Conservation (phyloP, 2,329 filamentous ascomycete genomes). For the Epichloe sibirici region DNA sequence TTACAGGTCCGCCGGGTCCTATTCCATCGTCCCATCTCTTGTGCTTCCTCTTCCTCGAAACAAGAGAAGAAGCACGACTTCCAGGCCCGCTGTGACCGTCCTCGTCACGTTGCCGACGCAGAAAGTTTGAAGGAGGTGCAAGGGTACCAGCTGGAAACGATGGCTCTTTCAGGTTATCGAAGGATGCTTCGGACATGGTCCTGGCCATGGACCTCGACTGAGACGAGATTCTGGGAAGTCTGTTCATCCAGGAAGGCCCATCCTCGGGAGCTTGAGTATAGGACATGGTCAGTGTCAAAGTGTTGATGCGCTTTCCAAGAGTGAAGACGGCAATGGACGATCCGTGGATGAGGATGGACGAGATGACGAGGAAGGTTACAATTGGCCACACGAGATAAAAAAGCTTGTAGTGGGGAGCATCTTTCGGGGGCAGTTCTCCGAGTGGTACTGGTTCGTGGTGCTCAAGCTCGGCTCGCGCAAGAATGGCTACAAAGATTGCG, state of each 20-base stretch:
- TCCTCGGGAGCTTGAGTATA: conserved; percentile 87
- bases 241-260: conserved; percentile 88
- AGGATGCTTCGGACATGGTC: conserved; percentile 69
- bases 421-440: conserved; percentile 42
- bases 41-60: conserved; percentile 48
- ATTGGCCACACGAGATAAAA: conserved; percentile 92
- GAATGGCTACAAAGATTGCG: conserved; percentile 87
- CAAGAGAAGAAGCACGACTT: conserved; percentile 48
- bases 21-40: conserved; percentile 60
- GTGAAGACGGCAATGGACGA: conserved; percentile 98
- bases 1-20: conserved; percentile 76
- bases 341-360: conserved; percentile 89
- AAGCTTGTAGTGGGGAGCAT: conserved; percentile 50
- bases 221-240: conserved; percentile 60
- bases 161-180: conserved; percentile 48
- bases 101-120: conserved; percentile 75
- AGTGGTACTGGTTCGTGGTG: conserved; percentile 63
- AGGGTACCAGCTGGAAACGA: conserved; percentile 57
- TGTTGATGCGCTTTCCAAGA: conserved; percentile 95
- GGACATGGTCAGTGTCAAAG: conserved; percentile 85
- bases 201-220: conserved; percentile 70
- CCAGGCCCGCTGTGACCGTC: conserved; percentile 39
- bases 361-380: conserved; percentile 82
- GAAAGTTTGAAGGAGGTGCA: conserved; percentile 62
- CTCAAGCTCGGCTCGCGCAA: conserved; percentile 86